phyloP scores from a whole-genome alignment of 2,329 filamentous ascomycete species.

The Xylaria sp. region DNA sequence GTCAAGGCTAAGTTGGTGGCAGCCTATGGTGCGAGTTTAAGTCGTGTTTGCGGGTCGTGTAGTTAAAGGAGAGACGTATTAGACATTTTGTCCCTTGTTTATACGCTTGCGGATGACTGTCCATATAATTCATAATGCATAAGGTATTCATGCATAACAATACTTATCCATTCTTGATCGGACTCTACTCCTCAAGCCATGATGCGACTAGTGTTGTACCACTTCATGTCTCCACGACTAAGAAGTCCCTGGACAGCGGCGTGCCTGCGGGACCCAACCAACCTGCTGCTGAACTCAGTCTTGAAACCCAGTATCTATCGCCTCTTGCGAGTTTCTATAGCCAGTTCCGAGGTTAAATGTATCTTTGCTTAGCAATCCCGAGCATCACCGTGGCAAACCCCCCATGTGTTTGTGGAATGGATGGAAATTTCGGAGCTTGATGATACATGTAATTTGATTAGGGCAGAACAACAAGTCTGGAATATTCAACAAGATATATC shows the following conservation, averaged over 20 bases:
- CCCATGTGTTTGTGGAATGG: no score
- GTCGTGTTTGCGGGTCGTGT: neutral
- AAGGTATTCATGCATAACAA: conserved; percentile 51
- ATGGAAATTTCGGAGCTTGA: no score
- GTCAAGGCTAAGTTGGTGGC: conserved; percentile 59
- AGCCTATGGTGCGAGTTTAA: conserved; percentile 42
- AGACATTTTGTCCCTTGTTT: neutral
- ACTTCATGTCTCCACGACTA: conserved; percentile 55
- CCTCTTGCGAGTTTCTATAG: no score
- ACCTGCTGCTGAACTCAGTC: no score
- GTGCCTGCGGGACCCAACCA: no score
- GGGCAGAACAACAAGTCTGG: no score
- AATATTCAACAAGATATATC: no score
- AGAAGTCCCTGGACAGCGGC: conserved; percentile 62
- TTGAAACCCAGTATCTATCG: no score
- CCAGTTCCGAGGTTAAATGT: no score
- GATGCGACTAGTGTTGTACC: conserved; percentile 57
- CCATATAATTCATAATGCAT: neutral
- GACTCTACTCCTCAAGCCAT: conserved; percentile 63
- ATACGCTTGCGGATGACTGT: neutral
- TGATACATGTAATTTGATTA: no score
- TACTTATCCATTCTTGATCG: conserved; percentile 67
- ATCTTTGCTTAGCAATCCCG: no score
- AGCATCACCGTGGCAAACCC: no score
- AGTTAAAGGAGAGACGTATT: neutral